phyloP scores from a whole-genome alignment of 257 asterid genomes.

The Nicotiana benthamiana region DNA sequence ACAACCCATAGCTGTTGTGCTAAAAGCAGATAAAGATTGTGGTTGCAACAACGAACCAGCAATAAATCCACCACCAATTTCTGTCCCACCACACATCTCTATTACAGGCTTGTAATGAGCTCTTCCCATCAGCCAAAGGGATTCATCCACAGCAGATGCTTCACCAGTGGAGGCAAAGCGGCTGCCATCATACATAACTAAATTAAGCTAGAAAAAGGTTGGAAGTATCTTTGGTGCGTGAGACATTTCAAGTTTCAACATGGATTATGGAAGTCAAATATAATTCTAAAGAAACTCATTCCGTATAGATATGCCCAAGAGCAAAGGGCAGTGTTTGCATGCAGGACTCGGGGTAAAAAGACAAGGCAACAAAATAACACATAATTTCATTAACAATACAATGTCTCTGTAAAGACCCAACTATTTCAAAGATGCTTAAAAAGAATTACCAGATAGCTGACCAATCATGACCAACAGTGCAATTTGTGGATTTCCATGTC shows the following conservation, averaged over 20 bases:
- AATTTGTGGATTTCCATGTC: constrained; percentile 72
- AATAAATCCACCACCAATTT: constrained; percentile 92
- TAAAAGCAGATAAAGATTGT: constrained; percentile 83
- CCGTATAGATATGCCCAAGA: not conserved
- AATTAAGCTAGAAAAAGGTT: constrained; percentile 5
- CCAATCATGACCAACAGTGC: constrained; percentile 75
- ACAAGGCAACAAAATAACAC: not conserved
- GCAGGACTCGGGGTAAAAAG: not conserved
- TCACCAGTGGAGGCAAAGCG: constrained; percentile 97
- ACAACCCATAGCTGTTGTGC: constrained; percentile 96
- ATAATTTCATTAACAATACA: not conserved
- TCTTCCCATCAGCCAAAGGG: constrained; percentile 97
- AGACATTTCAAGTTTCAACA: not conserved
- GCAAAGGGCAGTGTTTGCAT: not conserved
- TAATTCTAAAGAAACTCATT: not conserved
- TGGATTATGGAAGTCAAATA: not conserved
- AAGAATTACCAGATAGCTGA: constrained; percentile 77
- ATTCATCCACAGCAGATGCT: constrained; percentile 93
- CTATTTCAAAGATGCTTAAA: not conserved
- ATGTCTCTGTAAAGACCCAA: not conserved
- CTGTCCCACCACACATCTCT: constrained; percentile 98
- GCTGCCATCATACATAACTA: constrained; percentile 29
- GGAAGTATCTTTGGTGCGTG: not conserved
- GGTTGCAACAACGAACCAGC: constrained; percentile 80
- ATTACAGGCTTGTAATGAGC: constrained; percentile 85